A percentile compares a stretch with the other conserved stretches of the same genome.
These are phyloP conservation scores for Pichia inconspicua DNA, from an alignment of 1,139 yeast species.

Conservation along the genomic window DNA sequence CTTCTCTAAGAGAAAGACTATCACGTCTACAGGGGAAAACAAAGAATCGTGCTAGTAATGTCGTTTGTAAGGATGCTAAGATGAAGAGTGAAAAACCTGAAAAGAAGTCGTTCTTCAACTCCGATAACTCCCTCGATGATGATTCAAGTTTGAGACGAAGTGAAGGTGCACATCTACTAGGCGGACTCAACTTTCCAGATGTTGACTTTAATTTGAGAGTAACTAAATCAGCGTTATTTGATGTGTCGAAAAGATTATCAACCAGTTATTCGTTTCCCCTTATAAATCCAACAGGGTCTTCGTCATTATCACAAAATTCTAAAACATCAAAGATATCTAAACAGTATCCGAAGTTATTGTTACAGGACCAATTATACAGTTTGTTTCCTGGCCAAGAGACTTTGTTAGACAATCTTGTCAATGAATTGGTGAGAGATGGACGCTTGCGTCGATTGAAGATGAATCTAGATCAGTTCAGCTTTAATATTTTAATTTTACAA, in stretches of 20 bases:
- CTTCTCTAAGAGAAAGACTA: constrained; percentile 3
- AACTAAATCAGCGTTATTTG: not conserved
- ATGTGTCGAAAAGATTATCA: constrained; percentile 1
- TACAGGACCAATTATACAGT: constrained; percentile 10
- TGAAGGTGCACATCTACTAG: not conserved
- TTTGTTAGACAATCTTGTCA: constrained; percentile 34
- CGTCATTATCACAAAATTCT: constrained; percentile 6
- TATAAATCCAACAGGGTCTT: constrained; percentile 1
- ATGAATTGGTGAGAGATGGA: constrained; percentile 26
- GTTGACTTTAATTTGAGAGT: not conserved
- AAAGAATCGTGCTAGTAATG: not conserved
- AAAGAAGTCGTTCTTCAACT: constrained; percentile 5
- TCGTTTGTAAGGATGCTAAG: not conserved
- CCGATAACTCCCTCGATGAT: constrained; percentile 3
- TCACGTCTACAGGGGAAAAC: constrained; percentile 3
- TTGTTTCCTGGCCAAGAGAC: constrained; percentile 33
- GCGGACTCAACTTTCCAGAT: constrained; percentile 3
- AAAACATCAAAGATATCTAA: constrained; percentile 8
- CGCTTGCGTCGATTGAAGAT: constrained; percentile 28
- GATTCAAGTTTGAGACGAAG: not conserved
- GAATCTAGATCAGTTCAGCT: constrained; percentile 30
- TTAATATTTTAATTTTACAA: constrained; percentile 29
- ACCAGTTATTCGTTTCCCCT: constrained; percentile 6
- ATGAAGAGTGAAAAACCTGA: not conserved
- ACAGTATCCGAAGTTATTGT: constrained; percentile 32